phyloP scores from a whole-genome alignment of 1,284 basidiomycete genomes.

The Ceratobasidium sp. region DNA sequence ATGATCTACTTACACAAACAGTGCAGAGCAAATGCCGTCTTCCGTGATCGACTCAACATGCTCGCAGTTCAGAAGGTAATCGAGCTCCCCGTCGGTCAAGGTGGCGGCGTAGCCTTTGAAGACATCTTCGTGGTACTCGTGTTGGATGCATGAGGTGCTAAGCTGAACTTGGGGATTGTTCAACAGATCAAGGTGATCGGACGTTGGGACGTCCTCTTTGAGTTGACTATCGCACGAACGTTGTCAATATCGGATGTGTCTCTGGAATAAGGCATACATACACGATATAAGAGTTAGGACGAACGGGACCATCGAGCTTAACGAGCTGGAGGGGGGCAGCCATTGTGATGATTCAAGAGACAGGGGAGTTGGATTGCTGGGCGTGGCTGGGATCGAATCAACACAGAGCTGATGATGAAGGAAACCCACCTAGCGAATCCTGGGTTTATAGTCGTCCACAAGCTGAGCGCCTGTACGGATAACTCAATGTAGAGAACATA shows the following conservation, averaged over 20 bases:
- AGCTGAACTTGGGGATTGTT: neutral
- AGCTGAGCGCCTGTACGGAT: too few species aligned
- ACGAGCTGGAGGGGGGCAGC: neutral
- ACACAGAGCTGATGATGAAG: too few species aligned
- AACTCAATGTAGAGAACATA: too few species aligned
- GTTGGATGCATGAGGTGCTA: neutral
- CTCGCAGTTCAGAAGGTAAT: conserved; percentile 12
- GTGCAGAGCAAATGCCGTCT: neutral
- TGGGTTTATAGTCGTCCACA: too few species aligned
- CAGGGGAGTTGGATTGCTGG: too few species aligned
- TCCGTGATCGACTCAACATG: conserved; percentile 38
- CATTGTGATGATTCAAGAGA: too few species aligned
- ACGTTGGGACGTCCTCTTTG: neutral
- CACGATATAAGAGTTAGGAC: conserved; percentile 39
- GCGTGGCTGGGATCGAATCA: too few species aligned
- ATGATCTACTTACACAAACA: neutral
- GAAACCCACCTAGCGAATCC: too few species aligned
- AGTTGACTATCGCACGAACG: neutral
- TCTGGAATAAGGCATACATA: neutral
- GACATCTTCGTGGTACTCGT: conserved; percentile 35
- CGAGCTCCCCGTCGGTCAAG: conserved; percentile 7
- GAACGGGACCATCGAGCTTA: conserved; percentile 21
- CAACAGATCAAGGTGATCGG: neutral
- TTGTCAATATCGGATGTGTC: too few species aligned
- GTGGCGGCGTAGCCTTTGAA: conserved; percentile 44